phyloP scores from a whole-genome alignment of 768 basidiomycete genomes.

The Calocera viscosa region DNA sequence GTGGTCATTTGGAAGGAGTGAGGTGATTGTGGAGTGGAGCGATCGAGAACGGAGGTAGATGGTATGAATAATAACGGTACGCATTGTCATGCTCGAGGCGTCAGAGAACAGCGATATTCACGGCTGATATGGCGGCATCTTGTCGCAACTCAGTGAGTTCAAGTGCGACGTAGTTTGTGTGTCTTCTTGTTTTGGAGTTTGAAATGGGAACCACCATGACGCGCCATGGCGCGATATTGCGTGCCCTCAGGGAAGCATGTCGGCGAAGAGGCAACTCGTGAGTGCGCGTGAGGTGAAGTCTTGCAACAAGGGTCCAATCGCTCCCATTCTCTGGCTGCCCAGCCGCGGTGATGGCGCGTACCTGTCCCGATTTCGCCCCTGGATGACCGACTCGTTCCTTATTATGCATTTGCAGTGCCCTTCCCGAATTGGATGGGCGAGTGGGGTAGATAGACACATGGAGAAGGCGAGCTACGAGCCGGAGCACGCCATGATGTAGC shows the following conservation, averaged over 20 bases:
- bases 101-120: too few relatives aligned
- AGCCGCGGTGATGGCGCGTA: too few relatives aligned
- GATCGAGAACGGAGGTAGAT: too few relatives aligned
- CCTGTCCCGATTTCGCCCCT: background rate
- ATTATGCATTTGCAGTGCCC: background rate
- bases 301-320: too few relatives aligned
- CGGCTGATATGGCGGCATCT: background rate
- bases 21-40: too few relatives aligned
- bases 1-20: too few relatives aligned
- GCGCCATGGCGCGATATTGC: conserved; percentile 8
- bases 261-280: background rate
- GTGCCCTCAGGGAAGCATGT: background rate
- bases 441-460: background rate
- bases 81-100: too few relatives aligned
- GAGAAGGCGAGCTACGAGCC: background rate
- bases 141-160: background rate
- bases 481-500: conserved; percentile 6
- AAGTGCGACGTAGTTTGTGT: background rate
- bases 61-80: too few relatives aligned
- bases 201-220: background rate
- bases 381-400: background rate
- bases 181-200: background rate
- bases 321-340: too few relatives aligned
- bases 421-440: background rate
- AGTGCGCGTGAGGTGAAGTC: too few relatives aligned